Conservation (phyloP, 1,284 basidiomycete genomes). For the Schizopora paradoxa region DNA sequence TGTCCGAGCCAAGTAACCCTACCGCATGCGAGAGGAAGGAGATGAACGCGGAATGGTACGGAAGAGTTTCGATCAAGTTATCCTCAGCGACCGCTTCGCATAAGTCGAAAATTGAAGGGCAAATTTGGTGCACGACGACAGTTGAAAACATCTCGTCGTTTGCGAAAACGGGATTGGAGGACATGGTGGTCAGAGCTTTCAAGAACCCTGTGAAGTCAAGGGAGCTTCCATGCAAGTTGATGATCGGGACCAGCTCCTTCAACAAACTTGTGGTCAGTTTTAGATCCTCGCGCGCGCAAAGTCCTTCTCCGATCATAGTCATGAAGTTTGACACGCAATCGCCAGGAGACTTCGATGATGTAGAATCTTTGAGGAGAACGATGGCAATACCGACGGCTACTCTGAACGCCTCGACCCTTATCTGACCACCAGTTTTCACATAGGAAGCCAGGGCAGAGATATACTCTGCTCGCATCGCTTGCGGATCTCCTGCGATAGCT, state of each 20-base stretch:
- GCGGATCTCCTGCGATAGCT: constrained; percentile 46
- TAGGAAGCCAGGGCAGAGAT: constrained; percentile 54
- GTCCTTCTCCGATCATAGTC: constrained; percentile 40
- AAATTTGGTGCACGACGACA: constrained; percentile 55
- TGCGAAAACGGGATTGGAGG: constrained; percentile 42
- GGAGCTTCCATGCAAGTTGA: constrained; percentile 44
- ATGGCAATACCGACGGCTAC: constrained; percentile 57
- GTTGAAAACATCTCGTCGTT: constrained; percentile 47
- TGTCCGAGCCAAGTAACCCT: constrained; percentile 48
- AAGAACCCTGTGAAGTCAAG: constrained; percentile 64
- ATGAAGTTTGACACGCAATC: constrained; percentile 46
- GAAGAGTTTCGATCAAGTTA: constrained; percentile 43
- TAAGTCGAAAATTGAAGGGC: constrained; percentile 50
- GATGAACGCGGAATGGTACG: constrained; percentile 47
- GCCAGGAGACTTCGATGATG: constrained; percentile 28
- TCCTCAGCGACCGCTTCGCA: constrained; percentile 53
- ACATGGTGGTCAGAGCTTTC: constrained; percentile 47
- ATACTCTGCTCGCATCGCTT: constrained; percentile 60
- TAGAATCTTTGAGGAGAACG: constrained; percentile 50
- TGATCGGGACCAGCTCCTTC: constrained; percentile 51
- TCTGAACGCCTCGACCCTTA: constrained; percentile 41
- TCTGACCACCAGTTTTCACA: constrained; percentile 49
- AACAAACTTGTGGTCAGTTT: constrained; percentile 54
- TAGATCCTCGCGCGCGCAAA: constrained; percentile 40
- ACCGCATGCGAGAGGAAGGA: constrained; percentile 48